phyloP scores from a whole-genome alignment of 768 basidiomycete genomes.

The Lactifluus volemus region DNA sequence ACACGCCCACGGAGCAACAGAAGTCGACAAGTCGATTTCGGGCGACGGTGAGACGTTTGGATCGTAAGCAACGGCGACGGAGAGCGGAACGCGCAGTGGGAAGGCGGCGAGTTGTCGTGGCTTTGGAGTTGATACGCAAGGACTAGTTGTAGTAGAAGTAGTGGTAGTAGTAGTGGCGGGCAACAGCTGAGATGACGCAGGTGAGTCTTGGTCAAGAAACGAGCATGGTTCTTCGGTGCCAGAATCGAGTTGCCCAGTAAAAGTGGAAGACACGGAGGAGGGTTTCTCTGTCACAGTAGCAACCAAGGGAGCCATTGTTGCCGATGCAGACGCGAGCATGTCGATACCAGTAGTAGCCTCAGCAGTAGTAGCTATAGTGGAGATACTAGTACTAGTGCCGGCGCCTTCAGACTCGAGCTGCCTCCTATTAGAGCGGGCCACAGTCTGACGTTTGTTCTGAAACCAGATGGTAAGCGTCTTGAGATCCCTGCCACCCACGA shows the following conservation, averaged over 20 bases:
- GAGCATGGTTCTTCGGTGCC: neutral
- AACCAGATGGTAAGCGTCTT: constrained; percentile 66
- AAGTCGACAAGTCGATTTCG: neutral
- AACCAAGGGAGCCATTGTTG: constrained; percentile 13
- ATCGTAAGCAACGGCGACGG: neutral
- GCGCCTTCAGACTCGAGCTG: constrained; percentile 15
- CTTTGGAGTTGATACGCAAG: neutral
- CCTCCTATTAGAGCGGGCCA: constrained; percentile 26
- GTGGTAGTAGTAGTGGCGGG: neutral
- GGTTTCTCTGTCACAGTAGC: neutral
- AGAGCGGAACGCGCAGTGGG: neutral
- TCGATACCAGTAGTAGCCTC: constrained; percentile 6
- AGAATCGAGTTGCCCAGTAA: neutral
- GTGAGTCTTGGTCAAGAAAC: neutral
- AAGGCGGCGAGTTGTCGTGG: neutral
- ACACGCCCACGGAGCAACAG: neutral
- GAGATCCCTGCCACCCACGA: constrained; percentile 30
- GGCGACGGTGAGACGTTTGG: neutral
- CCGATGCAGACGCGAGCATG: constrained; percentile 15
- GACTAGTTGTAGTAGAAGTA: neutral
- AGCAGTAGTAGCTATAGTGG: neutral
- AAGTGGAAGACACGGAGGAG: neutral
- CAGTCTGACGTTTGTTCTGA: constrained; percentile 67
- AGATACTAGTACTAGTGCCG: neutral
- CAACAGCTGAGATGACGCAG: neutral